These are phyloP conservation scores for Fusarium sp. DNA, from an alignment of 2,329 filamentous ascomycete species.

Conservation along the genomic window DNA sequence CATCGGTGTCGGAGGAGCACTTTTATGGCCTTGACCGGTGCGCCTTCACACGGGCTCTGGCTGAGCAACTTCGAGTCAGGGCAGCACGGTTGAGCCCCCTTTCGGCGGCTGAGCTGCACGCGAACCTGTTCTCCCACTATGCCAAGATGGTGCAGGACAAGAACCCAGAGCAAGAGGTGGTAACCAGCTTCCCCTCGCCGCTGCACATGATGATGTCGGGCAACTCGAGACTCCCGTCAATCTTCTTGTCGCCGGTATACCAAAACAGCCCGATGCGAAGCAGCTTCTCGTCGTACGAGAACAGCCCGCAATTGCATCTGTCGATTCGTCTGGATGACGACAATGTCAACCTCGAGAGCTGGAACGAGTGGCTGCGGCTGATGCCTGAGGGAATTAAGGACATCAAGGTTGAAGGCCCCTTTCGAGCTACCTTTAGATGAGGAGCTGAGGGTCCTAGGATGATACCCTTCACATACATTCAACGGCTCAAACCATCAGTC, in stretches of 20 bases:
- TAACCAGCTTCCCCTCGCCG: slow-evolving; percentile 61
- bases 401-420: slow-evolving; percentile 63
- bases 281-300: slow-evolving; percentile 52
- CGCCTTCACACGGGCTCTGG: slow-evolving; percentile 60
- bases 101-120: slow-evolving; percentile 62
- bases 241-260: slow-evolving; percentile 61
- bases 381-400: slow-evolving; percentile 66
- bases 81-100: slow-evolving; percentile 56
- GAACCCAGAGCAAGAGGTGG: slow-evolving; percentile 55
- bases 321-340: slow-evolving; percentile 61
- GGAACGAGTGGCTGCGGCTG: slow-evolving; percentile 65
- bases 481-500: slow-evolving; percentile 6
- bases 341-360: slow-evolving; percentile 59
- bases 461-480: slow-evolving; percentile 4
- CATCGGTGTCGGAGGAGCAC: slow-evolving; percentile 62
- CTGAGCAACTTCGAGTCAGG: slow-evolving; percentile 59
- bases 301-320: slow-evolving; percentile 59
- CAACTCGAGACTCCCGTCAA: slow-evolving; percentile 62
- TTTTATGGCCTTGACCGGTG: slow-evolving; percentile 57
- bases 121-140: slow-evolving; percentile 60
- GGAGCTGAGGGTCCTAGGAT: neutral
- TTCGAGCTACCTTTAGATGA: slow-evolving; percentile 44
- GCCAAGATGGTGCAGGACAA: slow-evolving; percentile 61
- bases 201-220: slow-evolving; percentile 64
- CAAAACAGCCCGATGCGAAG: slow-evolving; percentile 51